Evolutionary conservation across 2,329 filamentous ascomycete species (phyloP), one percentile per base, ranked within the genome.

Genomic region (Cercospora nicotianae): DNA sequence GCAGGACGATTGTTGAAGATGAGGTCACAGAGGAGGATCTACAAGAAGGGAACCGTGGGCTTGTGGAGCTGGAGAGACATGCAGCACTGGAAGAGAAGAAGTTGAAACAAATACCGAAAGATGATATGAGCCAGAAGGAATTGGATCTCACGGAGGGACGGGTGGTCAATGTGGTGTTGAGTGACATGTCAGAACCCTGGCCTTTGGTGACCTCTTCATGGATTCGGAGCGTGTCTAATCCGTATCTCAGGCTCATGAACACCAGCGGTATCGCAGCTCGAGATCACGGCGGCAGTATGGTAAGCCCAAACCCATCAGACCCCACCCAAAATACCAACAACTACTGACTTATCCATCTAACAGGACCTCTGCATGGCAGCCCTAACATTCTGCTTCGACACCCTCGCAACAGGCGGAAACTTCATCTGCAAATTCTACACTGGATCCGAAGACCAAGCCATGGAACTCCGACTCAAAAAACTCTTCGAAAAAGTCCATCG

Each of bases 161-260:
- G 76, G 87, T 87, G 76, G 94, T 97, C 72, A 92, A 98, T 82
- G 88, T 99, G 77, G 92, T 99, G 78, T 84, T 99, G 78, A 97
- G 93, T 88, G 95, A 99, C 87, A 99, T 99, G 95, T 99, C 90
- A 88, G 94, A 86, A 86, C 94, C 95, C 90, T 97, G 93, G 93
- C 85, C 89, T 76, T 91, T 92, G 83, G 91, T 87, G 63, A 85
- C 86, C 77, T 90, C 90, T 77, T 93, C 91, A 83, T 90, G 88
- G 83, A 90, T 91, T 84, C 93, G 88, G 83, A 96, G 90, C 84
- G 87, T 97, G 87, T 96, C 90, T 94, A 91, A 95, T 87, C 93
- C 93, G 72, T 95, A 96, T 89, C 80, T 83, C 86, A 99, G 95
- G 95, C 91, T 99, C 90, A 97, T 97, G 93, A 99, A 99, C 81